Percentiles rank a stretch among this genome's conserved stretches.
phyloP scores from a whole-genome alignment of 345 rosid species.

The Cardamine resedifolia region DNA sequence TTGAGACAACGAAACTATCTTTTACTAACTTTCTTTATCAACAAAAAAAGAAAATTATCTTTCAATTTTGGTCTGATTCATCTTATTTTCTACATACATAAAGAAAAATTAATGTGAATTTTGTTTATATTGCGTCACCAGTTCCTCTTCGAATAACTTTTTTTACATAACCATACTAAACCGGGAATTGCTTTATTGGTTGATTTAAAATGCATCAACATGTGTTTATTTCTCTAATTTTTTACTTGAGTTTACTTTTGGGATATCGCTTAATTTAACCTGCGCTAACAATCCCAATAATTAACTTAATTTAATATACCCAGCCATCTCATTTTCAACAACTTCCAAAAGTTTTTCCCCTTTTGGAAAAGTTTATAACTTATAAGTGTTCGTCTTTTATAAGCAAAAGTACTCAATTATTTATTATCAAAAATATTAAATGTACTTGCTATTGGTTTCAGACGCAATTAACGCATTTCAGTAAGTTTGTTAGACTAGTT shows the following conservation, averaged over 20 bases:
- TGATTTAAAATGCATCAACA: too few species aligned
- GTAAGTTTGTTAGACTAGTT: background rate
- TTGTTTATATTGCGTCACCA: too few species aligned
- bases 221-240: background rate
- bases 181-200: too few species aligned
- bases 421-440: background rate
- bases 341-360: conserved; percentile 4
- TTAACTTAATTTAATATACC: conserved; percentile 1
- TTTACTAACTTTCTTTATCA: background rate
- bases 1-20: background rate
- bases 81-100: background rate
- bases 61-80: background rate
- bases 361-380: conserved; percentile 22
- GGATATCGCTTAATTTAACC: background rate
- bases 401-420: background rate
- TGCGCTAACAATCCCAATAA: background rate
- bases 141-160: too few species aligned
- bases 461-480: conserved; percentile 17
- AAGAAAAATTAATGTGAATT: background rate
- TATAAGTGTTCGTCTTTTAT: background rate
- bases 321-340: conserved; percentile 22
- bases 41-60: background rate
- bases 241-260: conserved; percentile 17
- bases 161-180: too few species aligned
- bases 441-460: background rate